Percentiles rank a stretch among this genome's conserved stretches.
Evolutionary conservation across 2,329 filamentous ascomycete species (phyloP).

Genomic region (Cladosporium sp.): DNA sequence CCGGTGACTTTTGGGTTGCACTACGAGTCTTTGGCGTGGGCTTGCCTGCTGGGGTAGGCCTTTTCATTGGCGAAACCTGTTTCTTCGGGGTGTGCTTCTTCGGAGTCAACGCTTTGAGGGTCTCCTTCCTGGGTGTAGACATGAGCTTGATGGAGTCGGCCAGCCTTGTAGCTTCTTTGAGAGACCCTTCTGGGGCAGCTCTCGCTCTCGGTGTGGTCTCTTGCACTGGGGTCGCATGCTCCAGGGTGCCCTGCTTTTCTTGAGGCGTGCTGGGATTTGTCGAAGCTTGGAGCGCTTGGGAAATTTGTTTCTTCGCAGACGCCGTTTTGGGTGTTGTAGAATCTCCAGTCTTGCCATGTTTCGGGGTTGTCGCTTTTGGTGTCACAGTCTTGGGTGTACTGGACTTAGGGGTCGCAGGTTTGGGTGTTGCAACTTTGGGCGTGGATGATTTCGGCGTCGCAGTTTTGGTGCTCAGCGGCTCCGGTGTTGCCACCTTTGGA

Average conservation of each 20-base stretch:
- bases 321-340: conserved; percentile 9
- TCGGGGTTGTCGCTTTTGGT: not conserved
- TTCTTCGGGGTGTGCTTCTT: conserved; percentile 39
- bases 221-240: conserved; percentile 12
- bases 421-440: conserved; percentile 2
- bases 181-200: conserved; percentile 28
- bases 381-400: not conserved
- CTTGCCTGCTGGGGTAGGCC: conserved; percentile 38
- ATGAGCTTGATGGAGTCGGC: conserved; percentile 50
- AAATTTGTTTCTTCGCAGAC: not conserved
- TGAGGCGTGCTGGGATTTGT: conserved; percentile 1
- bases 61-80: conserved; percentile 44
- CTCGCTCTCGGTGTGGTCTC: conserved; percentile 18
- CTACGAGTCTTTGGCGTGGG: conserved; percentile 34
- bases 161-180: conserved; percentile 30
- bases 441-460: conserved; percentile 13
- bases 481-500: not conserved
- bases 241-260: not conserved
- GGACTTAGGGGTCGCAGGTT: not conserved
- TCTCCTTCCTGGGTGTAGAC: conserved; percentile 51
- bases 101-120: conserved; percentile 42
- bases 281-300: not conserved
- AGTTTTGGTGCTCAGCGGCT: not conserved
- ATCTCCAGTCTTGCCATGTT: not conserved
- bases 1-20: conserved; percentile 26